Evolutionary conservation across 2,329 filamentous ascomycete species (phyloP).

Genomic region (Hypoxylon sp.): DNA sequence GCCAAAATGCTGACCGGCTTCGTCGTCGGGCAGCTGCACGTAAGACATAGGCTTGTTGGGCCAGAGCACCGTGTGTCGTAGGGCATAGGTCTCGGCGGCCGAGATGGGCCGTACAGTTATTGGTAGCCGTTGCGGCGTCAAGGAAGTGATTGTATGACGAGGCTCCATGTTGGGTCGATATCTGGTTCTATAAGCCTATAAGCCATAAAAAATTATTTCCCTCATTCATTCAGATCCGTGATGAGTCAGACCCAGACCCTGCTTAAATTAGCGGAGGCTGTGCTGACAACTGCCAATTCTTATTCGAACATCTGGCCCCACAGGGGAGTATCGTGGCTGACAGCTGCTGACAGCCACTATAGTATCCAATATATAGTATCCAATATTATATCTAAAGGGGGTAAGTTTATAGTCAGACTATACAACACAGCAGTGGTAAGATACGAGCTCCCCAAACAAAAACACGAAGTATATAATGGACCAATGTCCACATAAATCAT

Average conservation of each 20-base stretch:
- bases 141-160: conserved; percentile 16
- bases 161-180: conserved; percentile 41
- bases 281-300: conserved; percentile 36
- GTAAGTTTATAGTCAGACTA: conserved; percentile 29
- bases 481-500: conserved; percentile 33
- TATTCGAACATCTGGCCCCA: conserved; percentile 39
- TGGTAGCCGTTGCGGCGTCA: conserved; percentile 17
- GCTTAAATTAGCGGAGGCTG: conserved; percentile 25
- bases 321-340: conserved; percentile 26
- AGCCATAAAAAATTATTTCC: conserved; percentile 14
- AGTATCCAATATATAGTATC: conserved; percentile 18
- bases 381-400: conserved; percentile 29
- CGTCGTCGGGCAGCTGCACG: conserved; percentile 48
- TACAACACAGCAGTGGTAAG: conserved; percentile 20
- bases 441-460: conserved; percentile 10
- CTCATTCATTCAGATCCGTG: conserved; percentile 10
- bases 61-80: conserved; percentile 49
- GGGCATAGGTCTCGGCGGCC: conserved; percentile 42
- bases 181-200: conserved; percentile 34
- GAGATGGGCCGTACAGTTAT: conserved; percentile 42
- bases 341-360: conserved; percentile 33
- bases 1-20: conserved; percentile 45
- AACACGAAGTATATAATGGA: conserved; percentile 39
- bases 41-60: conserved; percentile 45
- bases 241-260: conserved; percentile 24